Base-by-base conservation (phyloP, 306 rosid genomes). In the Lathyrus aphaca region DNA sequence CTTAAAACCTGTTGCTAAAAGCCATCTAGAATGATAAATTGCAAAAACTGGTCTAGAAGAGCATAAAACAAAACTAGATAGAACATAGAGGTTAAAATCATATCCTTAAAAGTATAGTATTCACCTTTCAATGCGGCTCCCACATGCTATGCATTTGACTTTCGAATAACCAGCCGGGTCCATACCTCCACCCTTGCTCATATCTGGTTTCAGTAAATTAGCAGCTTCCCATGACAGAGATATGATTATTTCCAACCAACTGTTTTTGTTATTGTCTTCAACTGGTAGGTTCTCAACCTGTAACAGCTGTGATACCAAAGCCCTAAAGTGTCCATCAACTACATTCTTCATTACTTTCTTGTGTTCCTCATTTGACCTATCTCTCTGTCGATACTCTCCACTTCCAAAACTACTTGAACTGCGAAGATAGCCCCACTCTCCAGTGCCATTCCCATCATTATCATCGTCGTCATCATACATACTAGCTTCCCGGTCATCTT, bases 151-250 rank as follows among this genome's bases (percentile, higher is more conserved):
- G 83, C 97, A 87, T 84, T 95, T 95, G 65, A 95, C 86, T 85
- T 95, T 95, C 50, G 86, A 96, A 70, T 91, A 86, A 65, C 96
- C 99, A 79, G 91, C 91, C 12, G 95, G 99, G 81, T 95, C 97
- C 99, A 95, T 95, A 57, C 95, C 91, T 49, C 97, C 99, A 59
- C 99, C 77, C 69, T 75, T 85, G 85, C 99, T 95, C 79, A 64
- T 95, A 82, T 95, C 96, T 73, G 99, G 99, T 84, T 91, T 95
- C 75, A 95, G 73, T 56, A 89, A 80, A 39, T 96, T 81, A 69
- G 99, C 99, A 67, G 92, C 99, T 83, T 95, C 99, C 96, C 95
- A 95, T 57, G 99, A 91, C 14, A 95, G 83, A 75, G 85, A 80
- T 39, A 95, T 87, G 72, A 95, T 81, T 51, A 91, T 91, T 74